Evolutionary conservation across 768 basidiomycete genomes (phyloP).

Genomic region (Roridomyces roridus): DNA sequence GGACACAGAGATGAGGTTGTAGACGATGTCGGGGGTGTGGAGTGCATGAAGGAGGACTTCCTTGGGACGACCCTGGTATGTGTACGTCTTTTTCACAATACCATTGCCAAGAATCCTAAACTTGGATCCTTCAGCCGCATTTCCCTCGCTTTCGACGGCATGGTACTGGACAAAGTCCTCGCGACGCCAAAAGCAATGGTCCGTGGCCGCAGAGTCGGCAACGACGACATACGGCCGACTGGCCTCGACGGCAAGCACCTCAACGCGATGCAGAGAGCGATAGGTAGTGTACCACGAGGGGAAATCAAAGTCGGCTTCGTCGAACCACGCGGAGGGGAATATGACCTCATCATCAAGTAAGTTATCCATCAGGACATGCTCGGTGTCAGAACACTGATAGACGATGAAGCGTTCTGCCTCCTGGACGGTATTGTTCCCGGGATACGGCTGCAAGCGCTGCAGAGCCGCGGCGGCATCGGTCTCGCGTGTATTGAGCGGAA

Average conservation of each 20-base stretch:
- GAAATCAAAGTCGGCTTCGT: background rate
- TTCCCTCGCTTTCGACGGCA: too few relatives aligned
- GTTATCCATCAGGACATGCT: conserved; percentile 16
- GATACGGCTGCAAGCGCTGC: conserved; percentile 6
- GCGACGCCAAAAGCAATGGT: background rate
- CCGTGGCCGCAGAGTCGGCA: background rate
- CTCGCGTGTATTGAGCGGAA: background rate
- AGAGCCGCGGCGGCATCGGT: background rate
- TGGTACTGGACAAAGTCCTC: background rate
- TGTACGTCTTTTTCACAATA: background rate
- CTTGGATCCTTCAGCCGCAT: background rate
- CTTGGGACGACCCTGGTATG: background rate
- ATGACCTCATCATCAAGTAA: background rate
- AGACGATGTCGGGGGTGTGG: background rate
- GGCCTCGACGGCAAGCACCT: too few relatives aligned
- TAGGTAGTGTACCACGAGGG: conserved; percentile 5
- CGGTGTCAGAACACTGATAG: conserved; percentile 9
- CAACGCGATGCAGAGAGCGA: too few relatives aligned
- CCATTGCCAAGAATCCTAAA: background rate
- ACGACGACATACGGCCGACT: background rate
- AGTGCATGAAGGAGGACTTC: background rate
- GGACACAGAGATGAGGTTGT: background rate
- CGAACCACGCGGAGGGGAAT: background rate
- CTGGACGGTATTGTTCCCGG: conserved; percentile 1
- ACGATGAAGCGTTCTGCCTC: conserved; percentile 1